Evolutionary conservation across 2,329 filamentous ascomycete genomes (phyloP).

Genomic region (Metarhizium sp.): DNA sequence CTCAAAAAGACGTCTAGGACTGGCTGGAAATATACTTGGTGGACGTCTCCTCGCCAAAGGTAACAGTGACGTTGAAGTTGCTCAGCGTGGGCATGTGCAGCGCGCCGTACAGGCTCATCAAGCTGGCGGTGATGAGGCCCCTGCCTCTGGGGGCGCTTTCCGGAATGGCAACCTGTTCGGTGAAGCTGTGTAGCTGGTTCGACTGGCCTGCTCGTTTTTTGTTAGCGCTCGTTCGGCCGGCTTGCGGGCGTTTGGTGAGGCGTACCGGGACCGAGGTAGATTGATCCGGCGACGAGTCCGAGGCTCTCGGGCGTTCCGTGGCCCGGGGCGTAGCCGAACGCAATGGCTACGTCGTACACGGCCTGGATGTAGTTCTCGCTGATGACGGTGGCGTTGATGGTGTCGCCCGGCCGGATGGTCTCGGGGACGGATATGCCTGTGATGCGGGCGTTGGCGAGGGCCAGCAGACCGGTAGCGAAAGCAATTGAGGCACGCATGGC

Average conservation of each 20-base stretch:
- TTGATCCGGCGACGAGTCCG: conserved; percentile 18
- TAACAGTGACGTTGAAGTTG: conserved; percentile 18
- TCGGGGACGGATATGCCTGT: conserved; percentile 31
- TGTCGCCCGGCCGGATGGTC: conserved; percentile 27
- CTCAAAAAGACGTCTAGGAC: background rate
- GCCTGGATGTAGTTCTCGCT: conserved; percentile 34
- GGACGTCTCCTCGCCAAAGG: conserved; percentile 16
- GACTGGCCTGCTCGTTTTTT: conserved; percentile 11
- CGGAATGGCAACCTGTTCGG: conserved; percentile 17
- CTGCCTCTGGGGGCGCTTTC: conserved; percentile 10
- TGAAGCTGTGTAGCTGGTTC: conserved; percentile 17
- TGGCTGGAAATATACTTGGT: conserved; percentile 10
- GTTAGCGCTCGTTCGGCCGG: background rate
- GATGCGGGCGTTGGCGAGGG: conserved; percentile 27
- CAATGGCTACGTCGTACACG: conserved; percentile 33
- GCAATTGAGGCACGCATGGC: conserved; percentile 13
- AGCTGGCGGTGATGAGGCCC: conserved; percentile 16
- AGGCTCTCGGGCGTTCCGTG: conserved; percentile 18
- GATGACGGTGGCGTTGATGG: conserved; percentile 27
- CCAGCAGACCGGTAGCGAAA: background rate
- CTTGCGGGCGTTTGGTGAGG: background rate
- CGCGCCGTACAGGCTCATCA: conserved; percentile 20
- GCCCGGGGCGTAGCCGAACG: conserved; percentile 26
- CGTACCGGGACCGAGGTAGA: conserved; percentile 28
- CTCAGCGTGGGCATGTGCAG: conserved; percentile 8